Evolutionary conservation across 768 basidiomycete species (phyloP).

Genomic region (Hemileccinum rubropunctum): DNA sequence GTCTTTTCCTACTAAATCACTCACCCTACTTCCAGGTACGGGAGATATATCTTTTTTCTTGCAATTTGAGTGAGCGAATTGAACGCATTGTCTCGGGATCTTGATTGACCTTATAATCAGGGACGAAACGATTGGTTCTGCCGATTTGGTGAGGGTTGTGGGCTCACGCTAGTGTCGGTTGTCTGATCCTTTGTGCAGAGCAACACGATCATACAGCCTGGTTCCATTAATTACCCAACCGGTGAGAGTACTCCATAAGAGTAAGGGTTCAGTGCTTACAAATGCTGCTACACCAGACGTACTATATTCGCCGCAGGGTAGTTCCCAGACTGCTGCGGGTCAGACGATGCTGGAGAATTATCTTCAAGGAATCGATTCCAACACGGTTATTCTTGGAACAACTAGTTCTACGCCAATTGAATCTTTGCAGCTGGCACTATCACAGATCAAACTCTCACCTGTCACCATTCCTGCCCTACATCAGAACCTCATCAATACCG

Average conservation of each 20-base stretch:
- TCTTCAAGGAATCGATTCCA: slow-evolving; percentile 58
- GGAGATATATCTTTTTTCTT: slow-evolving; percentile 64
- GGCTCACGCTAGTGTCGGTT: neutral
- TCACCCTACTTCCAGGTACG: slow-evolving; percentile 48
- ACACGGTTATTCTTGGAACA: slow-evolving; percentile 55
- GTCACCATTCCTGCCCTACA: slow-evolving; percentile 65
- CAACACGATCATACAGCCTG: slow-evolving; percentile 57
- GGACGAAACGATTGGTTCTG: slow-evolving; percentile 53
- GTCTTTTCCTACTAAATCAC: slow-evolving; percentile 11
- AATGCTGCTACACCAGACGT: slow-evolving; percentile 41
- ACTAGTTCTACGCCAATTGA: slow-evolving; percentile 54
- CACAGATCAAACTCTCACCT: slow-evolving; percentile 55
- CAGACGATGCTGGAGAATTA: slow-evolving; percentile 60
- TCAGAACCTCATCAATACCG: slow-evolving; percentile 55
- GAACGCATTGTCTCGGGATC: neutral
- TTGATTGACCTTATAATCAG: slow-evolving; percentile 27
- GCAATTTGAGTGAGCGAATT: slow-evolving; percentile 47
- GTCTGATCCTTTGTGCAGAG: slow-evolving; percentile 32
- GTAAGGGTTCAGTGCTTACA: neutral
- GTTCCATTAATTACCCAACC: slow-evolving; percentile 54
- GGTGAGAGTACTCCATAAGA: slow-evolving; percentile 29
- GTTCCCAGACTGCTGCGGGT: slow-evolving; percentile 48
- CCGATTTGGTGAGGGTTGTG: slow-evolving; percentile 45
- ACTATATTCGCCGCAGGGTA: slow-evolving; percentile 56
- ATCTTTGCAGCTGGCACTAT: slow-evolving; percentile 60